A percentile compares a stretch with the other conserved stretches of the same genome.
Evolutionary conservation across 1,139 yeast genomes (phyloP).

Genomic region (Wickerhamomyces sp.): DNA sequence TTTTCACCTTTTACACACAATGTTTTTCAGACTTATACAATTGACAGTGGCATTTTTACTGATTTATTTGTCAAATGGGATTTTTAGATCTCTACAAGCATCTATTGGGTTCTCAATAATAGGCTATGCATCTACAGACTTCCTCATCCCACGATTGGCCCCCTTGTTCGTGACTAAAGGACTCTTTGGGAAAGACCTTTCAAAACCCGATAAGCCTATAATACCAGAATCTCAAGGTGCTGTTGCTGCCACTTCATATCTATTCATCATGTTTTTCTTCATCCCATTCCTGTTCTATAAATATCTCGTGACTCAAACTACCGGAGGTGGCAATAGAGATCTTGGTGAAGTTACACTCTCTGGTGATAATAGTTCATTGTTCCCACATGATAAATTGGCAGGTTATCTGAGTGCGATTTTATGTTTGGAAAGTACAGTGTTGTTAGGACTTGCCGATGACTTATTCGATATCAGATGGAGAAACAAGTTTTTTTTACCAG

Average conservation of each 20-base stretch:
- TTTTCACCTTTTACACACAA: background rate
- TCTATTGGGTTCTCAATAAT: constrained; percentile 61
- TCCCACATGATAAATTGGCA: constrained; percentile 82
- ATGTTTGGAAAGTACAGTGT: constrained; percentile 76
- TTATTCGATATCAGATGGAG: constrained; percentile 95
- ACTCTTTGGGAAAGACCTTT: constrained; percentile 75
- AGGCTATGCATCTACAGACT: constrained; percentile 57
- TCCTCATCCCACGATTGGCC: constrained; percentile 63
- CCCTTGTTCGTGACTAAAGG: constrained; percentile 72
- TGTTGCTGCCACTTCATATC: constrained; percentile 74
- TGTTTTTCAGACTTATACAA: constrained; percentile 3
- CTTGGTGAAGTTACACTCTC: constrained; percentile 15
- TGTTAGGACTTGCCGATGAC: constrained; percentile 91
- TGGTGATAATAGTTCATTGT: constrained; percentile 29
- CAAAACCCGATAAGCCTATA: constrained; percentile 64
- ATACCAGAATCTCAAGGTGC: constrained; percentile 93
- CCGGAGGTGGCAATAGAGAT: constrained; percentile 53
- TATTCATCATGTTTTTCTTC: constrained; percentile 75
- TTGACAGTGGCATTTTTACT: constrained; percentile 3
- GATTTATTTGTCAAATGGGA: constrained; percentile 17
- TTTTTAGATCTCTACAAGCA: constrained; percentile 29
- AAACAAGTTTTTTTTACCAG: constrained; percentile 92
- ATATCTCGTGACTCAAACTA: constrained; percentile 57
- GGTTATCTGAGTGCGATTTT: constrained; percentile 82
- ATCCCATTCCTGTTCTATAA: constrained; percentile 88